Base-by-base conservation (phyloP, 2,329 filamentous ascomycete species). In the Fusarium decemcellulare region DNA sequence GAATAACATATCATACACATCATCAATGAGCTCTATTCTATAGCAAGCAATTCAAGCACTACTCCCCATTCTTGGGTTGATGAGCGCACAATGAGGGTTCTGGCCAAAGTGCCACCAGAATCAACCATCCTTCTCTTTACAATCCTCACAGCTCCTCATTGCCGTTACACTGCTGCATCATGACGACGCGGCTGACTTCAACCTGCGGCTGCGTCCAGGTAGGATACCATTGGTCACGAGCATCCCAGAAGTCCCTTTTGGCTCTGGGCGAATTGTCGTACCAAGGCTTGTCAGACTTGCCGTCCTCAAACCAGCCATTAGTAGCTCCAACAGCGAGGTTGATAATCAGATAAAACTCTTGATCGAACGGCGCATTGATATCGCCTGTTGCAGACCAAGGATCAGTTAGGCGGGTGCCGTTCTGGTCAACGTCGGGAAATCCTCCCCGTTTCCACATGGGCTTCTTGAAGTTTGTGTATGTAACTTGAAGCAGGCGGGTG, bases 241-340 rank as follows among this genome's bases (percentile, higher is more conserved):
- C 86, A 16, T 90, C 82, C 92, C 92, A 96, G 78, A 97, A 97
- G 76, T 95, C 92, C 73, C 87, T 88, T 79, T 86, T 88, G 8
- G 93, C 92, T 11, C 87, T 91, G 2, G 84, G 78, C 54, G 88
- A 91, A 15, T 78, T 82, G 76, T 96, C 91, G 34, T 93, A 84
- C 93, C 93, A 97, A 2, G 93, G 93, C 84, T 97, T 97, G 34
- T 85, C 87, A 43, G 85, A 85, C 71, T 86, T 82, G 18, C 90
- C 89, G 77, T 97, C 93, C 74, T 91, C 83, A 76, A 96, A 97
- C 93, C 93, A 97, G 39, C 93, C 93, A 71, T 94, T 95, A 23
- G 91, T 93, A 52, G 90, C 89, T 32, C 93, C 93, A 8, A 95
- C 92, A 11, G 90, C 92, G 5, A 95, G 83, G 74, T 93, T 93